Evolutionary conservation across 2,329 filamentous ascomycete genomes (phyloP), one percentile per base, ranked within the genome.

Genomic region (Raffaelea deltoideospora): DNA sequence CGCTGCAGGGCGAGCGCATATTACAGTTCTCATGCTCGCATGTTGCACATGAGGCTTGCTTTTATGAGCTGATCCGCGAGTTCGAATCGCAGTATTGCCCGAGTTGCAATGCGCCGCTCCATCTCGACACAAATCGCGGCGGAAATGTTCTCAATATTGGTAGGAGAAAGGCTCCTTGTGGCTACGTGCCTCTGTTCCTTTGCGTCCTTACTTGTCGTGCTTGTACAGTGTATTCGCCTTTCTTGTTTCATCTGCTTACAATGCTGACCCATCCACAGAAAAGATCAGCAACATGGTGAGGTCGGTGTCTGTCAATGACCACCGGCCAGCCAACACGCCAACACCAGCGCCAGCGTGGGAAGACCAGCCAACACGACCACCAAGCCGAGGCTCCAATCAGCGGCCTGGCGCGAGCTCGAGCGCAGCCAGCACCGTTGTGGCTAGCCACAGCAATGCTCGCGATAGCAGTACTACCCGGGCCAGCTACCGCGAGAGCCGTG

Each of bases 41-140:
- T 58, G 88, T 98, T 41, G 86, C 88, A 10, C 90, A 98, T 55
- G 90, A 96, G 57, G 90, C 88, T 26, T 98, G 90, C 60, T 96
- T 98, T 55, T 96, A 96, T 61, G 90, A 98, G 58, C 95, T 92
- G 54, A 93, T 98, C 49, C 82, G 84, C 51, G 88, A 95, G 52
- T 82, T 88, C 41, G 87, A 96, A 47, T 83, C 83, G 37, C 86
- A 96, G 51, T 87, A 85, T 51, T 98, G 90, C 59, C 90, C 90
- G 21, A 81, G 83, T 45, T 98, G 90, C 59, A 81, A 94, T 63
- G 82, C 87, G 45, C 86, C 90, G 17, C 63, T 98, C 36, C 85
- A 87, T 43, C 65, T 98, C 31, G 90, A 98, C 58, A 90, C 86
- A 7, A 94, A 84, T 55, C 74, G 90, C 44, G 86, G 86, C 41